Evolutionary conservation across 1,284 basidiomycete genomes (phyloP).

Genomic region (Microbotryomycetes sp.): DNA sequence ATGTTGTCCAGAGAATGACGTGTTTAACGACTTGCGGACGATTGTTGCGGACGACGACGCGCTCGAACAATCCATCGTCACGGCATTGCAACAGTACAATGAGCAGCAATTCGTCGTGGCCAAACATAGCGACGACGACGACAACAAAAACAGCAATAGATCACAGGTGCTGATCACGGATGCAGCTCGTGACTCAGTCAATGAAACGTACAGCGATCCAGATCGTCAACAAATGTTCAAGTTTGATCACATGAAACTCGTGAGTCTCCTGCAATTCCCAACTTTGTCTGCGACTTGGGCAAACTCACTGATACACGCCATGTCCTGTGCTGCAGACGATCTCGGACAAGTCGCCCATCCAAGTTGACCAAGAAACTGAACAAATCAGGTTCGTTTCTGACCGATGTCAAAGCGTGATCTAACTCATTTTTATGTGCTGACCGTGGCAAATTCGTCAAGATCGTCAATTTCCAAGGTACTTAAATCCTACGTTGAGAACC

Average conservation of each 20-base stretch:
- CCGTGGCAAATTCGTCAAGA: constrained; percentile 44
- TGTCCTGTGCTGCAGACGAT: constrained; percentile 54
- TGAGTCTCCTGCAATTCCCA: constrained; percentile 47
- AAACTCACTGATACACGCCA: not conserved
- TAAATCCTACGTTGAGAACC: constrained; percentile 63
- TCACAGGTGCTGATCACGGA: constrained; percentile 67
- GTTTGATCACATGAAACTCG: constrained; percentile 46
- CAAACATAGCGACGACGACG: constrained; percentile 43
- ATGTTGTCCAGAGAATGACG: constrained; percentile 25
- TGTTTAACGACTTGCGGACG: constrained; percentile 65
- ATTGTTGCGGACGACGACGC: constrained; percentile 78
- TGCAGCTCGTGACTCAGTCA: too few species aligned
- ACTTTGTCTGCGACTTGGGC: not conserved
- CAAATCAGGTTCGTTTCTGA: constrained; percentile 58
- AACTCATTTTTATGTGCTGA: not conserved
- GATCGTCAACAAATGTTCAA: constrained; percentile 65
- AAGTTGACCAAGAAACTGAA: constrained; percentile 60
- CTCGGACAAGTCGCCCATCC: constrained; percentile 59
- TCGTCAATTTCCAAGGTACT: constrained; percentile 61
- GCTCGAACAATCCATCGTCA: constrained; percentile 66
- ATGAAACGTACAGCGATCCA: constrained; percentile 58
- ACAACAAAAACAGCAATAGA: not conserved
- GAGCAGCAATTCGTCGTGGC: constrained; percentile 74
- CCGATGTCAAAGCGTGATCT: constrained; percentile 1
- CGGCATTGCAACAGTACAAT: constrained; percentile 75